phyloP scores from a whole-genome alignment of 805 yeast genomes.

The Henningerozyma blattae region DNA sequence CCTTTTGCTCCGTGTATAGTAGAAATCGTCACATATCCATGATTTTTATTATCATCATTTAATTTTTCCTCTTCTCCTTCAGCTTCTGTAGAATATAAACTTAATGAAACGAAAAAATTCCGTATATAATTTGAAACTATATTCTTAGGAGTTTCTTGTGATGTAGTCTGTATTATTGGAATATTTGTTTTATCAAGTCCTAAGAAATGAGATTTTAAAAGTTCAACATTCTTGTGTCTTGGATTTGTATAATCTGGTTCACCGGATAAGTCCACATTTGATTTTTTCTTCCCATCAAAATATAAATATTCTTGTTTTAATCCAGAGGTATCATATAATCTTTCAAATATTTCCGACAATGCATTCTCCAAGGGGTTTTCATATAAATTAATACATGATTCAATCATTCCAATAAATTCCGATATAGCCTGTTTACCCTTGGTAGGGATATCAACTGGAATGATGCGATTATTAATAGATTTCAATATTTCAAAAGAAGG shows the following conservation, averaged over 20 bases:
- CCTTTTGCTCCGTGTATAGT: constrained; percentile 94
- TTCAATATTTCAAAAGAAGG: constrained; percentile 10
- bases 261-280: constrained; percentile 8
- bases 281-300: constrained; percentile 17
- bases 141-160: neutral
- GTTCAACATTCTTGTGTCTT: constrained; percentile 17
- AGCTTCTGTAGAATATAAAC: constrained; percentile 17
- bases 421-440: constrained; percentile 13
- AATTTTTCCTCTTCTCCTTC: constrained; percentile 6
- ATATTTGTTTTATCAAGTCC: constrained; percentile 2
- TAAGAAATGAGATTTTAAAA: constrained; percentile 15
- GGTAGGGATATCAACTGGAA: constrained; percentile 8
- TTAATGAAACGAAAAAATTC: constrained; percentile 26
- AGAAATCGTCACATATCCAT: constrained; percentile 40
- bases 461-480: constrained; percentile 4
- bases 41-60: constrained; percentile 11
- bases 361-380: constrained; percentile 5
- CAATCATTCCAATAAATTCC: constrained; percentile 16
- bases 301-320: constrained; percentile 16
- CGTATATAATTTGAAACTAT: constrained; percentile 13
- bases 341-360: constrained; percentile 16
- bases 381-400: constrained; percentile 9
- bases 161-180: neutral
- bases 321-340: constrained; percentile 21
- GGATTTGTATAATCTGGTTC: constrained; percentile 14